Evolutionary conservation across 164 flowering plant species (phyloP).

Genomic region (Berberis thunbergii): DNA sequence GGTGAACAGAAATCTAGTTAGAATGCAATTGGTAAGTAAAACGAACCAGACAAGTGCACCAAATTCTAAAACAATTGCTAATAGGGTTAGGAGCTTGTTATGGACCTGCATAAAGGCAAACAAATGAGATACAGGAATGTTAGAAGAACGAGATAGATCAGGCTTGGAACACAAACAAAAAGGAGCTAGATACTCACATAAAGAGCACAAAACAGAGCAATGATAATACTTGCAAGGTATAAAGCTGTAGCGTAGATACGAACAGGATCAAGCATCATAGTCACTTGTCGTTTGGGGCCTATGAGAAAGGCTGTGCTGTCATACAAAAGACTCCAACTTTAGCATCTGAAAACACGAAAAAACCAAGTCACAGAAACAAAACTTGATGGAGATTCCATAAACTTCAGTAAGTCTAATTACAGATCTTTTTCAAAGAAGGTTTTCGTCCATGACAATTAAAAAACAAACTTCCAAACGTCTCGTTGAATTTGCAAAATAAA

Average conservation of each 20-base stretch:
- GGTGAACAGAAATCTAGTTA: background rate
- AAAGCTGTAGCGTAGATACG: conserved; percentile 88
- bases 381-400: background rate
- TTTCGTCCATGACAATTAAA: no score
- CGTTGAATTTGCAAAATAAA: no score
- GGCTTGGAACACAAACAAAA: background rate
- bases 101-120: conserved; percentile 43
- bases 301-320: conserved; percentile 97
- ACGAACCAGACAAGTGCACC: conserved; percentile 75
- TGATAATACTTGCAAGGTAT: conserved; percentile 66
- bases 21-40: background rate
- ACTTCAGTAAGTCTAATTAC: background rate
- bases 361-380: conserved; percentile 7
- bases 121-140: background rate
- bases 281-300: conserved; percentile 83
- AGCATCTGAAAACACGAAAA: conserved; percentile 22
- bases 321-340: conserved; percentile 41
- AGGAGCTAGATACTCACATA: conserved; percentile 49
- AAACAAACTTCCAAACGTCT: no score
- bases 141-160: background rate
- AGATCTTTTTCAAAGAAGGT: no score
- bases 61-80: conserved; percentile 76
- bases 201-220: conserved; percentile 82
- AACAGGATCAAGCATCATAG: conserved; percentile 96
- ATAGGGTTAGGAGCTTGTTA: conserved; percentile 78